Percentiles rank a stretch among this genome's conserved stretches.
Conservation (phyloP, 2,329 filamentous ascomycete genomes). For the Beauveria pseudobassiana region DNA sequence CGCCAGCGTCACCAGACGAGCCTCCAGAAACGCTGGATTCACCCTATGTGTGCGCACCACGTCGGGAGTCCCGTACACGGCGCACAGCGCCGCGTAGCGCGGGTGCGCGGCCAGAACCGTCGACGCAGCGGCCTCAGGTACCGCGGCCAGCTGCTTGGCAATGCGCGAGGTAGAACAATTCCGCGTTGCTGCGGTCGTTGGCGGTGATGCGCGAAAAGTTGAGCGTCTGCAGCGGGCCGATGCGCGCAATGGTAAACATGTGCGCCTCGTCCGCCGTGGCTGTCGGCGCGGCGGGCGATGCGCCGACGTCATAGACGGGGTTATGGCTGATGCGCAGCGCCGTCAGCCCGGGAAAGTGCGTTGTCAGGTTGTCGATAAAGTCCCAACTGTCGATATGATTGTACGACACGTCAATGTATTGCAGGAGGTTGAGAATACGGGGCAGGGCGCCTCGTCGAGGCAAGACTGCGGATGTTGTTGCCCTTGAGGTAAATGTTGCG, state of each 20-base stretch:
- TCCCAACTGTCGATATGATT: constrained; percentile 63
- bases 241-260: constrained; percentile 77
- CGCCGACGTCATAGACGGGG: constrained; percentile 62
- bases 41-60: constrained; percentile 50
- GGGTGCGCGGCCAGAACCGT: constrained; percentile 58
- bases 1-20: constrained; percentile 62
- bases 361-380: constrained; percentile 63
- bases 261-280: constrained; percentile 69
- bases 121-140: constrained; percentile 43
- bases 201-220: constrained; percentile 66
- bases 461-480: constrained; percentile 55
- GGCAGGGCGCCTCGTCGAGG: constrained; percentile 17
- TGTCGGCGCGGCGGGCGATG: constrained; percentile 32
- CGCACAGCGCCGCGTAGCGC: constrained; percentile 67
- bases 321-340: constrained; percentile 79
- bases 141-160: constrained; percentile 61
- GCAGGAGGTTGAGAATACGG: constrained; percentile 48
- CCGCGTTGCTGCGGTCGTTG: constrained; percentile 76
- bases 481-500: constrained; percentile 65
- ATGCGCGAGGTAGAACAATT: constrained; percentile 89
- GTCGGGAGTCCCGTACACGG: constrained; percentile 64
- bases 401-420: constrained; percentile 66
- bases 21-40: constrained; percentile 76
- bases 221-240: constrained; percentile 58
- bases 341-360: constrained; percentile 63